Evolutionary conservation across 164 flowering plant genomes (phyloP).

Genomic region (Cinnamomum chago): DNA sequence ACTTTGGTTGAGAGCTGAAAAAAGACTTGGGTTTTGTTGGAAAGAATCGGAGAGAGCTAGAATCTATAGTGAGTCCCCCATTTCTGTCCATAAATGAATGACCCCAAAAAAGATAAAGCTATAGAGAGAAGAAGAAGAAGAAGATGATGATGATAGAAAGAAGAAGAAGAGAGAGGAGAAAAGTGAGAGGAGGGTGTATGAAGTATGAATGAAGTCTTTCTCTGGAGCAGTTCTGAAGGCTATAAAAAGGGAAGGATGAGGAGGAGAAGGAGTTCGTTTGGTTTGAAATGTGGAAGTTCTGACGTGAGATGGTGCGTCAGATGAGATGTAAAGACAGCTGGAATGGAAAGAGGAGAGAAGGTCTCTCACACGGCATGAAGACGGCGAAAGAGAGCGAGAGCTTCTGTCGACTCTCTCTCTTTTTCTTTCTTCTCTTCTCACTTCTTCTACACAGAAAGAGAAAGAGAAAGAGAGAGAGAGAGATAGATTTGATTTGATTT

Average conservation of each 20-base stretch:
- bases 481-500: neutral
- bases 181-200: neutral
- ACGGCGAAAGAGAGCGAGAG: constrained; percentile 3
- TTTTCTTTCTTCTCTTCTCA: neutral
- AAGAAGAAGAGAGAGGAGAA: neutral
- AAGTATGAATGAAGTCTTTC: constrained; percentile 5
- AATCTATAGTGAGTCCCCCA: constrained; percentile 58
- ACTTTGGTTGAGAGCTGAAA: constrained; percentile 8
- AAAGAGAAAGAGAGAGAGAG: neutral
- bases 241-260: constrained; percentile 19
- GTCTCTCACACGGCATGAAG: neutral
- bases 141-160: constrained; percentile 1
- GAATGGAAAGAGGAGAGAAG: neutral
- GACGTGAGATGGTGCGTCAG: constrained; percentile 28
- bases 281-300: constrained; percentile 10
- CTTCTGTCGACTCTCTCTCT: constrained; percentile 16
- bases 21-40: constrained; percentile 30
- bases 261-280: constrained; percentile 3
- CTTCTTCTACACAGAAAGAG: neutral
- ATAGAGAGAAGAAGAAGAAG: constrained; percentile 12
- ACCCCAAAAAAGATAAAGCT: constrained; percentile 9
- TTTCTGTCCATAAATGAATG: constrained; percentile 53
- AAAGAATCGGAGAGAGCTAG: constrained; percentile 34
- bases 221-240: constrained; percentile 42
- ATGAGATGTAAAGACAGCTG: constrained; percentile 13